phyloP scores from a whole-genome alignment of 1,284 basidiomycete species.

The Pseudozyma pruni region DNA sequence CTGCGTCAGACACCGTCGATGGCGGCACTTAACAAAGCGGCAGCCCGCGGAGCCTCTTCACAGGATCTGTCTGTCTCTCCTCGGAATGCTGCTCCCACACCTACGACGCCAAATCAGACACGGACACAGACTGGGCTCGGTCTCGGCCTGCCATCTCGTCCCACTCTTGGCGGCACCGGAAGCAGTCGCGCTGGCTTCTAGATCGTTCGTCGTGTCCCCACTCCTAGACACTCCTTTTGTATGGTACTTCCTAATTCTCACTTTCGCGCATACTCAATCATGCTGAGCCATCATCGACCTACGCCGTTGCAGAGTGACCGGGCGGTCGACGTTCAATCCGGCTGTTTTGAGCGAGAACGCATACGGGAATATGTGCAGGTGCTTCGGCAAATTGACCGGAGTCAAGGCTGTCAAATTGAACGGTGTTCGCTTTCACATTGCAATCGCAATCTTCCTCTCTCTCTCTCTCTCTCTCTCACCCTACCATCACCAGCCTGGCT shows the following conservation, averaged over 20 bases:
- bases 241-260: neutral
- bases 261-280: no score
- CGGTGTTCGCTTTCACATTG: neutral
- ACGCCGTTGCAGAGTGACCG: no score
- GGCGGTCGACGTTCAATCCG: no score
- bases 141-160: conserved; percentile 29
- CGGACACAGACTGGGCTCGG: conserved; percentile 25
- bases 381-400: conserved; percentile 4
- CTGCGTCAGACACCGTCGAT: conserved; percentile 40
- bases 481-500: no score
- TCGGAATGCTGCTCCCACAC: neutral
- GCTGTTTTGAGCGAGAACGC: no score
- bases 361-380: no score
- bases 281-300: no score
- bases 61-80: conserved; percentile 34
- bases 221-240: neutral
- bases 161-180: conserved; percentile 26
- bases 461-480: neutral
- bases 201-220: neutral
- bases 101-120: neutral
- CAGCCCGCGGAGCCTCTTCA: conserved; percentile 34
- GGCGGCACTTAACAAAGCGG: conserved; percentile 37
- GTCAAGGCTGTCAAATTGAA: conserved; percentile 1
- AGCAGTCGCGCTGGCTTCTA: conserved; percentile 36
- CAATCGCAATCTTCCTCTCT: neutral